Conservation (phyloP, 371 early-diverging fungal species). For the Rhizopus arrhizus region DNA sequence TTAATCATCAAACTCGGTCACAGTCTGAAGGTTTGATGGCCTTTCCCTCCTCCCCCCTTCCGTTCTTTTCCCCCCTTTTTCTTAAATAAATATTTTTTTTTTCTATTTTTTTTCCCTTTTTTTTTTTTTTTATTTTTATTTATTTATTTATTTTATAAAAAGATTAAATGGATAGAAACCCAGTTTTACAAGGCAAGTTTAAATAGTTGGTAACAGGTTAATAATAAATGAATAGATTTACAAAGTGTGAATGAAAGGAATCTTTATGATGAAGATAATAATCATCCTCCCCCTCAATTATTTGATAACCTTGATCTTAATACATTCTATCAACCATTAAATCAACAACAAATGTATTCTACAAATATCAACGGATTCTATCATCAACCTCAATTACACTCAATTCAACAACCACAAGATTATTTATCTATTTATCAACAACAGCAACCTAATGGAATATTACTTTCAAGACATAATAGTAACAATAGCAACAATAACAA, state of each 20-base stretch:
- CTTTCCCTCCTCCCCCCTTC: background rate
- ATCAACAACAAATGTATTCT: background rate
- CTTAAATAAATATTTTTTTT: background rate
- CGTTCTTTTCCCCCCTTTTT: background rate
- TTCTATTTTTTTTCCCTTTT: background rate
- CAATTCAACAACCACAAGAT: slow-evolving; percentile 29
- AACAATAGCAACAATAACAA: slow-evolving; percentile 17
- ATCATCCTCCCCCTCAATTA: background rate
- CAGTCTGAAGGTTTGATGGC: background rate
- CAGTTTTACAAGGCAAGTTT: slow-evolving; percentile 5
- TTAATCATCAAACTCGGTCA: background rate
- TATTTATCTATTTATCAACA: slow-evolving; percentile 11
- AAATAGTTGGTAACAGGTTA: background rate
- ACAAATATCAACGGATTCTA: background rate
- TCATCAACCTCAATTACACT: background rate
- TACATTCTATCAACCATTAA: background rate
- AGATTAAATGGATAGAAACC: background rate
- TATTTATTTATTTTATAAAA: background rate
- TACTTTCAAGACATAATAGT: slow-evolving; percentile 27
- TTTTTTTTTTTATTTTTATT: background rate
- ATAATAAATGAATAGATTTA: background rate
- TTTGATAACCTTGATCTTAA: background rate
- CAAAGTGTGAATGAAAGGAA: background rate
- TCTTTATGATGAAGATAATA: background rate
- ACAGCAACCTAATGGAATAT: slow-evolving; percentile 9